Base-by-base conservation (phyloP, 106 monocot genomes). In the Dactylorhiza incarnata region DNA sequence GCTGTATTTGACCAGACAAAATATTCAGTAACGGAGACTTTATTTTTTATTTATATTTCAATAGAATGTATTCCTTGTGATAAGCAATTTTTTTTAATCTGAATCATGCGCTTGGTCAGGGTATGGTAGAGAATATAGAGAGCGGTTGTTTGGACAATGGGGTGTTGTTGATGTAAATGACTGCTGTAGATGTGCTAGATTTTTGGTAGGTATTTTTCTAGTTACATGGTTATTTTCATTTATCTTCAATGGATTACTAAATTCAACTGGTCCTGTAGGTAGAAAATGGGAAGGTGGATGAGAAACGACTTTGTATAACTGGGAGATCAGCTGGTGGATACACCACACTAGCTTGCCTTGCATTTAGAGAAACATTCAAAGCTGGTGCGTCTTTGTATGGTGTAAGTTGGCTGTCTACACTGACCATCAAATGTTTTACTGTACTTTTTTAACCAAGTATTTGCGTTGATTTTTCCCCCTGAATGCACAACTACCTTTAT, bases 101-200 rank as follows among this genome's bases (percentile, higher is more conserved):
- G 45, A 69, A 69, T 55, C 48, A 19, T 23, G 5, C 17, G 22
- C 1, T 49, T 72, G 19, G 49, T 22, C 49, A 95, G 95, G 95
- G 79, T 97, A 87, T 91, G 96, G 96, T 45, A 89, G 96, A 82
- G 91, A 84, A 48, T 97, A 89, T 74, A 81, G 96, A 68, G 93
- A 91, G 79, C 87, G 96, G 49, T 84, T 97, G 49, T 71, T 86
- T 45, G 87, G 91, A 16, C 76, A 86, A 20, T 97, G 96, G 96
- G 96, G 96, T 66, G 75, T 93, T 59, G 89, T 91, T 58, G 96
- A 97, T 82, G 96, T 97, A 55, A 87, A 94, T 82, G 96, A 97
- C 51, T 93, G 96, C 76, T 97, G 96, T 81, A 86, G 83, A 66
- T 87, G 96, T 84, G 96, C 93, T 44, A 84, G 71, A 76, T 86